phyloP scores from a whole-genome alignment of 83 land plant species.

The Thuja plicata region DNA sequence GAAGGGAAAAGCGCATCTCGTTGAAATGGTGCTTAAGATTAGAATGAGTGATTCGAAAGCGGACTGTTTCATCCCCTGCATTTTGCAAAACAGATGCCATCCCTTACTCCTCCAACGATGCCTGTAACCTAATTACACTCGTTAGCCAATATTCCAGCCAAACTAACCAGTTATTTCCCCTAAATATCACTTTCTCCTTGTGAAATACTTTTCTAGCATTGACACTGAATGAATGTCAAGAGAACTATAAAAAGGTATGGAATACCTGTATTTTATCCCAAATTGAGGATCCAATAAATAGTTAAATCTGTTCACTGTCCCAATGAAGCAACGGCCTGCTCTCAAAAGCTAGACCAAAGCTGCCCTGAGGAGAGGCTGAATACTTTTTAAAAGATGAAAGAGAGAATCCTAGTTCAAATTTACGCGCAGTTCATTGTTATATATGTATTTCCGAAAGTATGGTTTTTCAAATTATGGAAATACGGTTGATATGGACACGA shows the following conservation, averaged over 20 bases:
- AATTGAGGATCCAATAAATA: not conserved
- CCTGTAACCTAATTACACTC: not conserved
- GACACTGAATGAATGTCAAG: not conserved
- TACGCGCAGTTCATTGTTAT: too few relatives aligned
- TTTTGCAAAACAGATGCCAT: slow-evolving; percentile 52
- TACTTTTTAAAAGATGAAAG: too few relatives aligned
- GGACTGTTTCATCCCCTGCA: slow-evolving; percentile 51
- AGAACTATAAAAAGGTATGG: not conserved
- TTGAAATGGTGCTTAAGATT: slow-evolving; percentile 52
- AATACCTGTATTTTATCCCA: not conserved
- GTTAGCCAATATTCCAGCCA: not conserved
- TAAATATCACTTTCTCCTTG: not conserved
- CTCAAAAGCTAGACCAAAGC: too few relatives aligned
- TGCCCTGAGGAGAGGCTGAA: too few relatives aligned
- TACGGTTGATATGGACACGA: too few relatives aligned
- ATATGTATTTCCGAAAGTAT: too few relatives aligned
- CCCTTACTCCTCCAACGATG: not conserved
- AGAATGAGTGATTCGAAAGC: slow-evolving; percentile 57
- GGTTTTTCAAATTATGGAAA: too few relatives aligned
- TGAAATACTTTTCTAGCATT: not conserved
- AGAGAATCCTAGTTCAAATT: too few relatives aligned
- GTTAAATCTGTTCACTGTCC: not conserved
- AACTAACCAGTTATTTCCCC: not conserved
- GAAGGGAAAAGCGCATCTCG: slow-evolving; percentile 58
- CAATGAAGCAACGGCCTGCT: not conserved